Conservation (phyloP, 805 yeast genomes). For the Limtongia smithiae region DNA sequence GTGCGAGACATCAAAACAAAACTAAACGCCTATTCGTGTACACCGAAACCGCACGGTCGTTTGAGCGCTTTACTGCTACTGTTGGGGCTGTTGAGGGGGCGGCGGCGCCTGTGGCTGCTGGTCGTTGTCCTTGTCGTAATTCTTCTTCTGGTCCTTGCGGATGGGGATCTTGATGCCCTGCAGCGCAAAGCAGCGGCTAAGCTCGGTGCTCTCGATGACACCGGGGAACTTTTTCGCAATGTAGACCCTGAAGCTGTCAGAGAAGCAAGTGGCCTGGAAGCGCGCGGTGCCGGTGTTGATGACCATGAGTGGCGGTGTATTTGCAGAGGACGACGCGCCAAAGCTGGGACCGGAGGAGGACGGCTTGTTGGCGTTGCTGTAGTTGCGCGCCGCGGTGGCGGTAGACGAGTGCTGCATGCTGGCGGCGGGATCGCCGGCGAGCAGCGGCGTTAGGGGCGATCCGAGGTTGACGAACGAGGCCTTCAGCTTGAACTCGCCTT, state of each 20-base stretch:
- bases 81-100: background rate
- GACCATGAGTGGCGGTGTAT: slow-evolving; percentile 20
- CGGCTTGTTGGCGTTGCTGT: background rate
- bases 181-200: slow-evolving; percentile 43
- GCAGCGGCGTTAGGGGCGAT: slow-evolving; percentile 11
- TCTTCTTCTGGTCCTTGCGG: slow-evolving; percentile 32
- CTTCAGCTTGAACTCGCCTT: slow-evolving; percentile 43
- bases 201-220: slow-evolving; percentile 42
- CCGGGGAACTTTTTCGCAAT: slow-evolving; percentile 48
- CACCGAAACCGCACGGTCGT: too few species aligned
- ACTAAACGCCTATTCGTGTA: too few species aligned
- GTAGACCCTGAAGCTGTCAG: slow-evolving; percentile 40
- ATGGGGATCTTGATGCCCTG: slow-evolving; percentile 46
- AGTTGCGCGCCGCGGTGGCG: background rate
- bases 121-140: background rate
- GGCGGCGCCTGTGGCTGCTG: background rate
- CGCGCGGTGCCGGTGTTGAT: slow-evolving; percentile 29
- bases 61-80: too few species aligned
- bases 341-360: background rate
- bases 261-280: slow-evolving; percentile 35
- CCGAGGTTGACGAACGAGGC: slow-evolving; percentile 39
- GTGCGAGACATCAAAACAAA: too few species aligned
- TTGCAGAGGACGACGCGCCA: too few species aligned
- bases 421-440: background rate
- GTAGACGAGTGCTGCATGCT: background rate